Evolutionary conservation across 2,329 filamentous ascomycete species (phyloP).

Genomic region (Stagonosporopsis rhizophila): DNA sequence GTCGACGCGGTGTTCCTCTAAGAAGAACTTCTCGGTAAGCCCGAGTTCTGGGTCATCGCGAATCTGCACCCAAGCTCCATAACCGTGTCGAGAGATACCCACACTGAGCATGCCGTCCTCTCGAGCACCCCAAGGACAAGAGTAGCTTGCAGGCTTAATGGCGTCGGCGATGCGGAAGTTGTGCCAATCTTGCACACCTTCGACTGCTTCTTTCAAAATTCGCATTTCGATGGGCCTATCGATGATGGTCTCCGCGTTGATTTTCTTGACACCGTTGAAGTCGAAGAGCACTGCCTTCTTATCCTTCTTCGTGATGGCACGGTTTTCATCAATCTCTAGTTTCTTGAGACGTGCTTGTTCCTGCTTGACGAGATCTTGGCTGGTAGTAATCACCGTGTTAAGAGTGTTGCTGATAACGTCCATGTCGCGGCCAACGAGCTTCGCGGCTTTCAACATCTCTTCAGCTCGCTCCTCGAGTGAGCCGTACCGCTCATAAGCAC

Average conservation of each 20-base stretch:
- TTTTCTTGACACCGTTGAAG: conserved; percentile 88
- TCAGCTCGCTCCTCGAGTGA: conserved; percentile 87
- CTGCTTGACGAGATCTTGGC: conserved; percentile 73
- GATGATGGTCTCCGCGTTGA: conserved; percentile 94
- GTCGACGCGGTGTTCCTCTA: conserved; percentile 97
- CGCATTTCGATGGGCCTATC: conserved; percentile 90
- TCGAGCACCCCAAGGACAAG: conserved; percentile 86
- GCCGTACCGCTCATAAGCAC: conserved; percentile 89
- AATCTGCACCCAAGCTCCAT: conserved; percentile 94
- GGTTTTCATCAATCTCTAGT: conserved; percentile 74
- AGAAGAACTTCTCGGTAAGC: conserved; percentile 88
- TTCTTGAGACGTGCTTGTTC: conserved; percentile 69
- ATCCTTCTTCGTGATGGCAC: conserved; percentile 92
- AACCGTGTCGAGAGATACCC: conserved; percentile 91
- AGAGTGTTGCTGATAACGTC: conserved; percentile 80
- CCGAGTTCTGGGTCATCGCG: conserved; percentile 88
- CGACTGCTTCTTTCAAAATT: conserved; percentile 78
- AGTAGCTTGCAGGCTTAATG: conserved; percentile 89
- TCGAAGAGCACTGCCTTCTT: conserved; percentile 97
- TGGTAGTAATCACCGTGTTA: conserved; percentile 77
- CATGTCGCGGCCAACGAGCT: conserved; percentile 80
- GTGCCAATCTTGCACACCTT: conserved; percentile 69
- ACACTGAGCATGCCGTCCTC: conserved; percentile 98
- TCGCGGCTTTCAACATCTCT: conserved; percentile 86
- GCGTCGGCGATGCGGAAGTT: conserved; percentile 90